Base-by-base conservation (phyloP, 1,284 basidiomycete species). In the Spongiforma sp. region DNA sequence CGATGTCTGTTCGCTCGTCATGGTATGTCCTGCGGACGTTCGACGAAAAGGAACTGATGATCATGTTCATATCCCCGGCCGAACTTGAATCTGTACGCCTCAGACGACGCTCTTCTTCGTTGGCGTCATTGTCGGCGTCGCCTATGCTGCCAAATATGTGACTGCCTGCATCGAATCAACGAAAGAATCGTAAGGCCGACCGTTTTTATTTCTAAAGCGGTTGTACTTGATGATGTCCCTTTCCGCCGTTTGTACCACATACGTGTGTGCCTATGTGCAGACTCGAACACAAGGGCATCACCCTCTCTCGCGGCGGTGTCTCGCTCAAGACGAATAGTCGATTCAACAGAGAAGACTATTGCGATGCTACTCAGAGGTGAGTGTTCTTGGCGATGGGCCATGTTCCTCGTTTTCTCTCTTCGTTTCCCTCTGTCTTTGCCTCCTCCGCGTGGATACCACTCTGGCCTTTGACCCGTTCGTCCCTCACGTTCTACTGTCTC, bases 361-460 rank as follows among this genome's bases (percentile, higher is more conserved):
- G 91, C 14, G 89, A 91, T 70, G 88, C 89, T 8, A 90, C 89
- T 12, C 90, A 91, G 72, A 80, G 89, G 89, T 90, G 64, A 67
- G 83, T 78, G 19, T 10, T 14, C 34, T 7, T 8, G n/a, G n/a
- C n/a, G n/a, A n/a, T n/a, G n/a, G n/a, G n/a, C n/a, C 19, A 26
- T 30, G 48, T 52, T 52, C 48, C n/a, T n/a, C 17, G 17, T 52
- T 52, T 19, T 9, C 36, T 37, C 36, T 37, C 10, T 37, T 15
- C 15, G 36, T 37, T 37, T 37, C 36, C 15, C n/a, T n/a, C n/a
- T n/a, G n/a, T n/a, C n/a, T n/a, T n/a, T n/a, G n/a, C n/a, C n/a
- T n/a, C n/a, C n/a, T n/a, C n/a, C n/a, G n/a, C n/a, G n/a, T n/a
- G n/a, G n/a, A n/a, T n/a, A n/a, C n/a, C n/a, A n/a, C n/a, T n/a